Evolutionary conservation across 768 basidiomycete genomes (phyloP), one percentile per base, ranked within the genome.

Genomic region (Cytidiella melzeri): DNA sequence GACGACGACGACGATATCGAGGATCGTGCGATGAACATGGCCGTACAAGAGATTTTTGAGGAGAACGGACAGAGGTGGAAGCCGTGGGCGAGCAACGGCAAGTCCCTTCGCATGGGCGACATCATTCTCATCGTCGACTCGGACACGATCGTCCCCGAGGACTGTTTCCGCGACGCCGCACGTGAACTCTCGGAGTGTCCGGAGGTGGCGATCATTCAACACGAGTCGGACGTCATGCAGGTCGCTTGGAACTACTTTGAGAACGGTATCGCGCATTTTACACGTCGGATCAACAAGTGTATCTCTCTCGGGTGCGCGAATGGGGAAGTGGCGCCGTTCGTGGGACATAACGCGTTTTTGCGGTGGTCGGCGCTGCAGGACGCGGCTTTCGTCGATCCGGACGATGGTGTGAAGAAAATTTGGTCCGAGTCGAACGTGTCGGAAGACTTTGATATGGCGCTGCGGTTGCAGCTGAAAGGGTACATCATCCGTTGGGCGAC

Each of bases 191-290:
- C 79, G 15, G 84, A 86, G 65, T 84, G 84, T 55, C 89, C 87
- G 0, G 84, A 91, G 39, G 80, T 92, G 26, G 89, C 81, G 1
- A 91, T 95, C 68, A 85, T 95, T 46, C 92, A 94, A 61, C 92
- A 95, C 62, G 87, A 87, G 59, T 90, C 87, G 80, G 87, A 90
- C 57, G 90, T 93, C 56, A 90, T 92, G 84, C 88, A 93, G 65
- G 89, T 92, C 48, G 89, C 84, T 0, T 73, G 86, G 64, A 84
- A 92, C 65, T 93, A 87, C 68, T 93, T 94, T 59, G 92, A 95
- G 63, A 92, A 92, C 57, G 89, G 87, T 15, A 84, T 94, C 52
- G 80, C 92, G 11, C 83, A 84, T 65, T 94, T 95, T 68, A 93
- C 92, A 1, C 80, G 82, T 19, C 78, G 89, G 30, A 90, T 94